Evolutionary conservation across 2,329 filamentous ascomycete species (phyloP).

Genomic region (Fusarium proliferatum): DNA sequence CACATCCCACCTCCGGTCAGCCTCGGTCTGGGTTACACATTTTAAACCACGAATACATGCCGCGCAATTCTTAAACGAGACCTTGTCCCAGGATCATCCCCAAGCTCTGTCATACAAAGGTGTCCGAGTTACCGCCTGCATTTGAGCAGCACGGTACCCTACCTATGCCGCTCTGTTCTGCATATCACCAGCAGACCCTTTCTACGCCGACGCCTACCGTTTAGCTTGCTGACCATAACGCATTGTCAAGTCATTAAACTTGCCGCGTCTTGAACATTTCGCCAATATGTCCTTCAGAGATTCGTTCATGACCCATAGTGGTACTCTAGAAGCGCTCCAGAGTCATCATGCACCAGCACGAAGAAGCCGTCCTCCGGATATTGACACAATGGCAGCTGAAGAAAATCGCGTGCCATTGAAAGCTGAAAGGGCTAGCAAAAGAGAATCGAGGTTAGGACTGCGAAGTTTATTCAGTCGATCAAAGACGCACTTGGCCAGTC

Average conservation of each 20-base stretch:
- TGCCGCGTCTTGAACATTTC: neutral
- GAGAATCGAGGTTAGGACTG: constrained; percentile 65
- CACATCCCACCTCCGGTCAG: constrained; percentile 10
- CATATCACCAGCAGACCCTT: constrained; percentile 18
- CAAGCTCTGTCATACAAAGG: constrained; percentile 16
- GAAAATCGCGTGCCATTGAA: constrained; percentile 57
- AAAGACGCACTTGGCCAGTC: constrained; percentile 51
- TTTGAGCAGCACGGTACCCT: constrained; percentile 8
- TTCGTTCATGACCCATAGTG: constrained; percentile 42
- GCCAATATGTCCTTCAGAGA: constrained; percentile 39
- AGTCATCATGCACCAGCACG: constrained; percentile 37
- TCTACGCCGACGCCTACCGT: constrained; percentile 21
- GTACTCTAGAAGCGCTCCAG: constrained; percentile 41
- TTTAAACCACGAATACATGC: constrained; percentile 21
- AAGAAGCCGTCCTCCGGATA: constrained; percentile 43
- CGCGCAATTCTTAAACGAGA: constrained; percentile 25
- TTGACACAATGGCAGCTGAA: constrained; percentile 39
- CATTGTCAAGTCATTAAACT: neutral
- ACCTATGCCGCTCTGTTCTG: constrained; percentile 33
- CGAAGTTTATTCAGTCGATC: constrained; percentile 63
- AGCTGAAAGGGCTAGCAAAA: constrained; percentile 55
- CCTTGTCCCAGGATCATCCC: constrained; percentile 10
- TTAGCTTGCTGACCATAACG: constrained; percentile 18
- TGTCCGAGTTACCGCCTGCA: constrained; percentile 16
- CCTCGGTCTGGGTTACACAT: constrained; percentile 25